A percentile compares a stretch with the other conserved stretches of the same genome.
phyloP scores from a whole-genome alignment of 768 basidiomycete genomes.

The Boletus sensibilis region DNA sequence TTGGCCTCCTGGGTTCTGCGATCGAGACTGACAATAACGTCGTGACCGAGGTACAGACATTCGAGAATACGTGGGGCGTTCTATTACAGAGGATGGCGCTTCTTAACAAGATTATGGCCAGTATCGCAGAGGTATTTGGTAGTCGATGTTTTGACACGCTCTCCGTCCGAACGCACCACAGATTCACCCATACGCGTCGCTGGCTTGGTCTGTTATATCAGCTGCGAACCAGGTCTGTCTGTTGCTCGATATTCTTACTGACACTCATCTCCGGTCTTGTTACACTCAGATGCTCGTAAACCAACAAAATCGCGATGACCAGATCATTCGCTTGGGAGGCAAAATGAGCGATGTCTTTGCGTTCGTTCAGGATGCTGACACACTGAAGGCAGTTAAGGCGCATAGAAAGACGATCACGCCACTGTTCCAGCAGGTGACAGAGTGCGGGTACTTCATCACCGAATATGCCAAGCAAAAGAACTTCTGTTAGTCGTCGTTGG shows the following conservation, averaged over 20 bases:
- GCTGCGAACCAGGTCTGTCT: constrained; percentile 16
- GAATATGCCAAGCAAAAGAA: not conserved
- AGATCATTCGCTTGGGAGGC: not conserved
- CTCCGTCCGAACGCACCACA: not conserved
- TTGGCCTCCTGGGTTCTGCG: not conserved
- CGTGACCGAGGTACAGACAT: not conserved
- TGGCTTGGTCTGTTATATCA: constrained; percentile 25
- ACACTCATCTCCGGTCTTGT: not conserved
- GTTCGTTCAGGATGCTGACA: not conserved
- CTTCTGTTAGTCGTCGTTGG: not conserved
- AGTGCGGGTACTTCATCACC: constrained; percentile 7
- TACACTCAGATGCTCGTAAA: not conserved
- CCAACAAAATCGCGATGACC: not conserved
- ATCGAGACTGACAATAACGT: not conserved
- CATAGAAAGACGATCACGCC: not conserved
- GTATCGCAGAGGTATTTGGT: not conserved
- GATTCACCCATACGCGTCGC: constrained; percentile 18
- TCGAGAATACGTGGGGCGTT: not conserved
- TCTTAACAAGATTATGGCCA: not conserved
- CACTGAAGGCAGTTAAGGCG: not conserved
- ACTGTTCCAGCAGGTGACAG: constrained; percentile 9
- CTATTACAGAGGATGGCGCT: not conserved
- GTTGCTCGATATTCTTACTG: not conserved
- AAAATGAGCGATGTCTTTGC: not conserved
- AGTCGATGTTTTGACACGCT: not conserved